Percentiles rank a stretch among this genome's conserved stretches.
phyloP scores from a whole-genome alignment of 805 yeast genomes.

The Hemisphaericaspora nanyangensis region DNA sequence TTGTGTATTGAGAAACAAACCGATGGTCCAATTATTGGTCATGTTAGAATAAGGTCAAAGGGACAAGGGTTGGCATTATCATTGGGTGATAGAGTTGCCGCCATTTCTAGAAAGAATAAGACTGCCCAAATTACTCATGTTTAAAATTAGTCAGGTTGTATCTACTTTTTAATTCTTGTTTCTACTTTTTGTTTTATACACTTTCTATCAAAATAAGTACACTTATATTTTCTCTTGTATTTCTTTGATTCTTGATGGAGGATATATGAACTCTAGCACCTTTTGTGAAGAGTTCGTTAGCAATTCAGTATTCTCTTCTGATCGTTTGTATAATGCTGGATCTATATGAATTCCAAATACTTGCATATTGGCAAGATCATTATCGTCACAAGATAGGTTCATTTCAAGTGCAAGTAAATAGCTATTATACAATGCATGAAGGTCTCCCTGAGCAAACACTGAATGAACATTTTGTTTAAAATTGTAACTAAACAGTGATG shows the following conservation, averaged over 20 bases:
- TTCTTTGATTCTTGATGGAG: neutral
- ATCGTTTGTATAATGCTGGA: conserved; percentile 15
- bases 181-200: neutral
- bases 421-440: conserved; percentile 17
- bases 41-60: conserved; percentile 93
- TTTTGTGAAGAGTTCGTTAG: conserved; percentile 6
- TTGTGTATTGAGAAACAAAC: conserved; percentile 82
- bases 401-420: conserved; percentile 1
- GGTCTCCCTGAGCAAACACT: conserved; percentile 16
- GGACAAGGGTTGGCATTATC: conserved; percentile 96
- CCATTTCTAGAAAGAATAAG: conserved; percentile 56
- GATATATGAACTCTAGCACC: conserved; percentile 4
- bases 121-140: conserved; percentile 8
- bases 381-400: conserved; percentile 9
- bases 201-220: neutral
- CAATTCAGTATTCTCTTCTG: conserved; percentile 10
- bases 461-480: conserved; percentile 4
- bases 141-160: too few species aligned
- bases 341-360: conserved; percentile 15
- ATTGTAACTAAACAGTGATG: conserved; percentile 6
- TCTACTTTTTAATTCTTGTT: neutral
- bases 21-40: conserved; percentile 80
- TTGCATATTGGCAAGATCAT: conserved; percentile 14
- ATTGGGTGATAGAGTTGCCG: conserved; percentile 89
- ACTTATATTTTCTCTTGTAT: neutral